These are phyloP conservation scores for Kregervanrija fluxuum DNA, from an alignment of 805 yeast species.

Conservation along the genomic window DNA sequence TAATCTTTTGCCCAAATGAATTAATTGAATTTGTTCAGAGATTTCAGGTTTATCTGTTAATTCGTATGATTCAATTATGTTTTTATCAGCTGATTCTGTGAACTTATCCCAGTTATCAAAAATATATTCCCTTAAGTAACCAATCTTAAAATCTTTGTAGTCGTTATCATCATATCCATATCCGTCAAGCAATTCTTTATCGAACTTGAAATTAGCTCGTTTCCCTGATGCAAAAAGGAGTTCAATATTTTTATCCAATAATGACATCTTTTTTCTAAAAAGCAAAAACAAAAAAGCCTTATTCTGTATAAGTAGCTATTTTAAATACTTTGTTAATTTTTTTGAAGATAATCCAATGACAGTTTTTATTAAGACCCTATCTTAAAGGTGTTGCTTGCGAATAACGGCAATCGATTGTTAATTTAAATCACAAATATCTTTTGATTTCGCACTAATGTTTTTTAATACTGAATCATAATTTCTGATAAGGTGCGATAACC, in stretches of 20 bases:
- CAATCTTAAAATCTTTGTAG: slow-evolving; percentile 15
- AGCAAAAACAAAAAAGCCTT: no score
- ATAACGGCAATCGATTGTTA: no score
- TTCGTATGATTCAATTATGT: slow-evolving; percentile 9
- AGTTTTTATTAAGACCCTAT: no score
- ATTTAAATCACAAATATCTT: no score
- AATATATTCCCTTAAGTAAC: slow-evolving; percentile 22
- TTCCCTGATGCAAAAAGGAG: slow-evolving; percentile 19
- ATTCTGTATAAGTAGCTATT: no score
- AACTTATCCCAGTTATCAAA: slow-evolving; percentile 20
- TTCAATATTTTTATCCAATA: slow-evolving; percentile 9
- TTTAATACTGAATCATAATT: no score
- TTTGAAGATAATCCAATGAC: no score
- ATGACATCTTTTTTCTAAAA: neutral
- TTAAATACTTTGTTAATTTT: no score
- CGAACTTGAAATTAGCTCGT: slow-evolving; percentile 13
- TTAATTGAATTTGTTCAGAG: slow-evolving; percentile 24
- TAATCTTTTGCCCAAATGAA: slow-evolving; percentile 25
- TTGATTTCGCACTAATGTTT: no score
- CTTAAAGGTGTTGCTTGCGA: no score
- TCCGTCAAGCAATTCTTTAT: slow-evolving; percentile 6
- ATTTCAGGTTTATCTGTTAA: slow-evolving; percentile 9
- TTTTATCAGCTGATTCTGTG: slow-evolving; percentile 1
- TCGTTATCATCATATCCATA: slow-evolving; percentile 9
- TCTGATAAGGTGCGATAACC: no score